phyloP scores from a whole-genome alignment of 2,329 filamentous ascomycete species.

The Apiospora sp. region DNA sequence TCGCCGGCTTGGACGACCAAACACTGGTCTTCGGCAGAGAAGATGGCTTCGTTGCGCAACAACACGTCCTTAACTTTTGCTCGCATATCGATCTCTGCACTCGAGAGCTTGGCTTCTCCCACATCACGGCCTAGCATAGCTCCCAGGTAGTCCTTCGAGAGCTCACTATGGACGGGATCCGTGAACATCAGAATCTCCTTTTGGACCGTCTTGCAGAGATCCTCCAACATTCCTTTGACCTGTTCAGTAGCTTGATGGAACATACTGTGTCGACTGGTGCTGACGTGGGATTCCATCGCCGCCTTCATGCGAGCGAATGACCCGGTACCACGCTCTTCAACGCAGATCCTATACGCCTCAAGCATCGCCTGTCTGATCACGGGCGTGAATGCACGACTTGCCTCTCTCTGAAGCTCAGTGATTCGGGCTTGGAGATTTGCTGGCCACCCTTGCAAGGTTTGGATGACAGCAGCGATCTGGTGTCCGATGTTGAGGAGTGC shows the following conservation, averaged over 20 bases:
- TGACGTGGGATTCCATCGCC: constrained; percentile 55
- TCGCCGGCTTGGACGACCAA: not conserved
- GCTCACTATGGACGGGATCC: not conserved
- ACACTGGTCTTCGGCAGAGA: not conserved
- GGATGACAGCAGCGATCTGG: not conserved
- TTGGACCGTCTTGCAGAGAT: constrained; percentile 41
- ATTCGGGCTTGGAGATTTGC: not conserved
- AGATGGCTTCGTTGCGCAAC: not conserved
- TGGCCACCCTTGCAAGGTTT: not conserved
- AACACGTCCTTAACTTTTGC: constrained; percentile 26
- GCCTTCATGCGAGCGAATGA: constrained; percentile 56
- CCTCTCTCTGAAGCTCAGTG: constrained; percentile 15
- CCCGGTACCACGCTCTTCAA: not conserved
- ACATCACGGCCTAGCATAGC: constrained; percentile 28
- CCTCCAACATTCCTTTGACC: constrained; percentile 49
- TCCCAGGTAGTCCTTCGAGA: constrained; percentile 24
- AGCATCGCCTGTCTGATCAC: constrained; percentile 10
- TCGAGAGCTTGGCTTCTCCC: constrained; percentile 29
- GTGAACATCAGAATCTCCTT: constrained; percentile 24
- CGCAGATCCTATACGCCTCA: constrained; percentile 11
- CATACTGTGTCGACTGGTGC: constrained; percentile 52
- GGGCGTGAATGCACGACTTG: constrained; percentile 25
- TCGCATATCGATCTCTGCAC: constrained; percentile 31
- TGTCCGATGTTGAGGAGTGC: constrained; percentile 8
- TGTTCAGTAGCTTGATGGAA: constrained; percentile 53